Evolutionary conservation across 2,329 filamentous ascomycete species (phyloP).

Genomic region (Colletotrichum simmondsii): DNA sequence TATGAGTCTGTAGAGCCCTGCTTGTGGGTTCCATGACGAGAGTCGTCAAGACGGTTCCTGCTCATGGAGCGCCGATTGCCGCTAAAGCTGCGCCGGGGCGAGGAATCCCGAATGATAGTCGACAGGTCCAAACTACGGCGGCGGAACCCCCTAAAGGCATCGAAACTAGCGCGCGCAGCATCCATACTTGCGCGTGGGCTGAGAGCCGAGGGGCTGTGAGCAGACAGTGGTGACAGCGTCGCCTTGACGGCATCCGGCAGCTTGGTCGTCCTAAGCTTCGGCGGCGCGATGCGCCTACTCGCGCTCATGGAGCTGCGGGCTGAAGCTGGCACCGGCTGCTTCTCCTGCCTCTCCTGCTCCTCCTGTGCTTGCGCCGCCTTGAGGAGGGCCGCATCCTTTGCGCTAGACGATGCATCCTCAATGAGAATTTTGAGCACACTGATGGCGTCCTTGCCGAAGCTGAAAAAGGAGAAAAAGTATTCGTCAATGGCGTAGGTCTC

Average conservation of each 20-base stretch:
- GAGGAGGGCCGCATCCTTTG: slow-evolving; percentile 16
- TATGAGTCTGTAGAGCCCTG: slow-evolving; percentile 80
- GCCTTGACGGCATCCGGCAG: slow-evolving; percentile 70
- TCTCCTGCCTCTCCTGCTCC: slow-evolving; percentile 7
- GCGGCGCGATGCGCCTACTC: slow-evolving; percentile 34
- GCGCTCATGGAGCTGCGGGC: slow-evolving; percentile 35
- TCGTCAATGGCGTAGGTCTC: slow-evolving; percentile 97
- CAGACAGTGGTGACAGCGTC: slow-evolving; percentile 66
- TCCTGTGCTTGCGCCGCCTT: slow-evolving; percentile 18
- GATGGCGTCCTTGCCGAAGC: slow-evolving; percentile 84
- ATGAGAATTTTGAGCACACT: slow-evolving; percentile 80
- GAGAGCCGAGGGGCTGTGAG: slow-evolving; percentile 50
- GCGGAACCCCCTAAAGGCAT: slow-evolving; percentile 58
- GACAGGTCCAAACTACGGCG: slow-evolving; percentile 65
- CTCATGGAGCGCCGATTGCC: slow-evolving; percentile 64
- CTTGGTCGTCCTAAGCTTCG: slow-evolving; percentile 50
- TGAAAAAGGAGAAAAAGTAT: slow-evolving; percentile 98
- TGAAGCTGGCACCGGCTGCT: slow-evolving; percentile 16
- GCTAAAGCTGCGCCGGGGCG: slow-evolving; percentile 72
- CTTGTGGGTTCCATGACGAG: slow-evolving; percentile 57
- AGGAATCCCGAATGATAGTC: slow-evolving; percentile 52
- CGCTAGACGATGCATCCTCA: slow-evolving; percentile 66
- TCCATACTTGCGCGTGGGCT: slow-evolving; percentile 69
- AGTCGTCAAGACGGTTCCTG: slow-evolving; percentile 59
- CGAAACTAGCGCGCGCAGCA: slow-evolving; percentile 62